Evolutionary conservation across 805 yeast genomes (phyloP).

Genomic region (Suhomyces pyralidae): DNA sequence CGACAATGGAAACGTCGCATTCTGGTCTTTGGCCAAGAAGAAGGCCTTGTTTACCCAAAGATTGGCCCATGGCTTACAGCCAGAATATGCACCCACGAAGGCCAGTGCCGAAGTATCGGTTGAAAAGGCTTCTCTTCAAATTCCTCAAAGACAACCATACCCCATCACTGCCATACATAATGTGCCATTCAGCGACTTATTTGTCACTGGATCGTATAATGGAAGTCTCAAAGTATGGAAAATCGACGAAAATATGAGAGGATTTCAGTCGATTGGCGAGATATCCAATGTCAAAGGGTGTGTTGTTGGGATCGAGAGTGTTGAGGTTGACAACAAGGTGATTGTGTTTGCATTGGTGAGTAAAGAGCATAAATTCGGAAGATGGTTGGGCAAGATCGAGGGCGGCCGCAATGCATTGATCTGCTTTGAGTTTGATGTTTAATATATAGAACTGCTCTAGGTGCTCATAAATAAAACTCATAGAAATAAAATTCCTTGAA

Average conservation of each 20-base stretch:
- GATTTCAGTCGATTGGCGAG: constrained; percentile 55
- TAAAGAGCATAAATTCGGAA: constrained; percentile 85
- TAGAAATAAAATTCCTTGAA: too few species aligned
- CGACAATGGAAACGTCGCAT: constrained; percentile 85
- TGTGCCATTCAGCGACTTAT: constrained; percentile 79
- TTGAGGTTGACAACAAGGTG: constrained; percentile 52
- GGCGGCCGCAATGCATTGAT: constrained; percentile 73
- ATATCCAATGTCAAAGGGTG: constrained; percentile 64
- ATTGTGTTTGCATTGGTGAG: constrained; percentile 59
- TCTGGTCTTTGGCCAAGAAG: constrained; percentile 90
- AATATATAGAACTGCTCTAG: background rate
- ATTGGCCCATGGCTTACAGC: constrained; percentile 72
- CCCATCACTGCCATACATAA: constrained; percentile 83
- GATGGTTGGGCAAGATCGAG: constrained; percentile 67
- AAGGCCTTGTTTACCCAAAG: constrained; percentile 73
- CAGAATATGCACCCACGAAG: constrained; percentile 37
- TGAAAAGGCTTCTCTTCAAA: constrained; percentile 44
- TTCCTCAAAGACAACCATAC: constrained; percentile 76
- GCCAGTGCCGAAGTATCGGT: constrained; percentile 55
- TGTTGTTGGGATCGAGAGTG: constrained; percentile 60
- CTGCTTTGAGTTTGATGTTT: constrained; percentile 6
- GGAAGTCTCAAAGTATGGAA: constrained; percentile 81
- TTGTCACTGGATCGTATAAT: constrained; percentile 85
- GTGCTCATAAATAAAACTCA: too few species aligned
- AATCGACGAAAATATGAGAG: constrained; percentile 55